phyloP scores from a whole-genome alignment of 2,329 filamentous ascomycete genomes.

The Pseudocercospora pini-densiflorae region DNA sequence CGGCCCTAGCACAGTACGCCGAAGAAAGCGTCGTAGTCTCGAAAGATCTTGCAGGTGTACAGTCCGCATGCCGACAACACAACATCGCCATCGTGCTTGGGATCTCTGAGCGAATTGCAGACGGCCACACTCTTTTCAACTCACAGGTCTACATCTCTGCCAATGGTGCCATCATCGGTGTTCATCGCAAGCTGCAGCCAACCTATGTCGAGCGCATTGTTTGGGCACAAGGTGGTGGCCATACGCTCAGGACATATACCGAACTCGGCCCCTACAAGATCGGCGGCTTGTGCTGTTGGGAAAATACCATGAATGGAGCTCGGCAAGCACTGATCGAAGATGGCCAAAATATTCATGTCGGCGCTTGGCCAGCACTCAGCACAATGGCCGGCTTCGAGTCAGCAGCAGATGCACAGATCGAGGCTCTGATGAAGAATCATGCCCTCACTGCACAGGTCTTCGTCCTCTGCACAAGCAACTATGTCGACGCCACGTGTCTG shows the following conservation, averaged over 20 bases:
- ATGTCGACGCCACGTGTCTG: not conserved
- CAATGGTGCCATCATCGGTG: not conserved
- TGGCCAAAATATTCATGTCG: not conserved
- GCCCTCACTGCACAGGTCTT: not conserved
- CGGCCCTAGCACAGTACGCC: not conserved
- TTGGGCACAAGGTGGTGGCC: slow-evolving; percentile 1
- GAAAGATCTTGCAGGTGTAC: not conserved
- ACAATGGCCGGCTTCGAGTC: not conserved
- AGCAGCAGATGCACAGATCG: not conserved
- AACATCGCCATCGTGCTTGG: slow-evolving; percentile 2
- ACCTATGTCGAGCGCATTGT: not conserved
- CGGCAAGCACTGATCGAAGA: not conserved
- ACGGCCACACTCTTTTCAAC: not conserved
- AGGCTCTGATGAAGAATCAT: not conserved
- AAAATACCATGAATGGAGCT: not conserved
- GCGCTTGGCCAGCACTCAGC: not conserved
- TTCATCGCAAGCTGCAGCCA: slow-evolving; percentile 1
- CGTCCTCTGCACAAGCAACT: not conserved
- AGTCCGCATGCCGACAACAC: not conserved
- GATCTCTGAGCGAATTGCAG: not conserved
- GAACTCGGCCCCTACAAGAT: no score
- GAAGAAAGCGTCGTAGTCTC: not conserved
- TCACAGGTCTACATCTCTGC: not conserved
- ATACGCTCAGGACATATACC: not conserved
- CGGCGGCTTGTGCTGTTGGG: no score